Base-by-base conservation (phyloP, 1,139 yeast species). In the Hanseniaspora sp. region DNA sequence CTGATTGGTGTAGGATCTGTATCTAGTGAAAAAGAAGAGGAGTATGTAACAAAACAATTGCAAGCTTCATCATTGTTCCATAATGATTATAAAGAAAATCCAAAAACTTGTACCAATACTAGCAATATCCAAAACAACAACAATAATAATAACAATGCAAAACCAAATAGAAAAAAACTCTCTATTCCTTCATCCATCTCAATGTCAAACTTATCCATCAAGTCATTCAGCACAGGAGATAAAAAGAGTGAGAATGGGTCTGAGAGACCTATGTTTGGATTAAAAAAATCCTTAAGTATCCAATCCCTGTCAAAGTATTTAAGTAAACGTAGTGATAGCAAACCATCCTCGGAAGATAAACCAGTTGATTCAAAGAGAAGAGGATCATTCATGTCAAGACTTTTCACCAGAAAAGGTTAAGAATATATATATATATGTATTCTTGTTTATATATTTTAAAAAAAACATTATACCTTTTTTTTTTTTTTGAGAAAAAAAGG, bases 211-310 rank as follows among this genome's bases (percentile, higher is more conserved):
- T 3, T 39, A 17, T 18, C 42, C 8, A 39, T 39, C 12, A 39
- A 39, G 2, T 39, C 42, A 17, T 39, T 39, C 17, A 23, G 42
- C 7, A 8, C 17, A 7, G 42, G 42, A 7, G 42, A 39, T 9
- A 39, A 18, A 39, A 17, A 11, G 3, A 17, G n/a, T 2, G 42
- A n/a, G 17, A 18, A 9, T 7, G 13, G 29, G 8, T 18, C 42
- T 23, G 23, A 23, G 4, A 39, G 39, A 7, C 5, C 9, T 7
- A 13, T 39, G 30, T 11, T 11, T 15, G 42, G 42, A 2, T 13
- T 48, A 6, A 48, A 48, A 28, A 48, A 48, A 29, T 48, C 53
- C 1, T 37, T 48, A 31, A 48, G 53, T 17, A 48, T 48, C 15
- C 53, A 48, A 9, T 48, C 53, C 5, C 17, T 48, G 11, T 42